Percentiles rank a stretch among this genome's conserved stretches.
These are phyloP conservation scores for Gossypium australe DNA, from an alignment of 345 rosid species.

Conservation along the genomic window DNA sequence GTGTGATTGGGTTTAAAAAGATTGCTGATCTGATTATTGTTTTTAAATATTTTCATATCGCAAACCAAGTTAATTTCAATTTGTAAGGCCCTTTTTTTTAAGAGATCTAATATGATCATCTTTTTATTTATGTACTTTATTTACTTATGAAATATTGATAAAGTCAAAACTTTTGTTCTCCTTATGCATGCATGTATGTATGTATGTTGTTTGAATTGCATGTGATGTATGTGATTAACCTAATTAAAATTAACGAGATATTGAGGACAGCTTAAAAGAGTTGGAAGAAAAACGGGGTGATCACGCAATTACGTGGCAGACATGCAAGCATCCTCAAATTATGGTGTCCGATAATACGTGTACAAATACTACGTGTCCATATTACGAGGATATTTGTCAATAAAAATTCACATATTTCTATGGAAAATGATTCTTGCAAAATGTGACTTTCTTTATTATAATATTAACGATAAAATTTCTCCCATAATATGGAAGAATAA, in stretches of 20 bases:
- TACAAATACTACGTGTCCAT: no score
- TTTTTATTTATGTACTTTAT: background rate
- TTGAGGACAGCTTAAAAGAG: background rate
- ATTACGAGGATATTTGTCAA: no score
- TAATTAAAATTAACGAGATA: background rate
- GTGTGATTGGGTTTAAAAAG: background rate
- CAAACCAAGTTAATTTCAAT: background rate
- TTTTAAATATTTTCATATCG: background rate
- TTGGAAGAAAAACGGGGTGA: background rate
- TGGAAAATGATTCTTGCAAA: no score
- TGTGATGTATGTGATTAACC: slow-evolving; percentile 9
- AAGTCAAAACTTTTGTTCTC: background rate
- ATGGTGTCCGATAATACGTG: no score
- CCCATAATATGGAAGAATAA: no score
- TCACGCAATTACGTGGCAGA: background rate
- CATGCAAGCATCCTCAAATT: no score
- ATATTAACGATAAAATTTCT: no score
- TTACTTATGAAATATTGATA: background rate
- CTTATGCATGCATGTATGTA: background rate
- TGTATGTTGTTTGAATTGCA: background rate
- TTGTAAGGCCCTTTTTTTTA: background rate
- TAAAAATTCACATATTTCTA: no score
- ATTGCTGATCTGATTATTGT: background rate
- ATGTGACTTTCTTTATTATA: no score
- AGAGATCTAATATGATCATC: background rate